These are phyloP conservation scores for Gossypium aridum DNA, from an alignment of 441 rosid genomes.

Conservation along the genomic window DNA sequence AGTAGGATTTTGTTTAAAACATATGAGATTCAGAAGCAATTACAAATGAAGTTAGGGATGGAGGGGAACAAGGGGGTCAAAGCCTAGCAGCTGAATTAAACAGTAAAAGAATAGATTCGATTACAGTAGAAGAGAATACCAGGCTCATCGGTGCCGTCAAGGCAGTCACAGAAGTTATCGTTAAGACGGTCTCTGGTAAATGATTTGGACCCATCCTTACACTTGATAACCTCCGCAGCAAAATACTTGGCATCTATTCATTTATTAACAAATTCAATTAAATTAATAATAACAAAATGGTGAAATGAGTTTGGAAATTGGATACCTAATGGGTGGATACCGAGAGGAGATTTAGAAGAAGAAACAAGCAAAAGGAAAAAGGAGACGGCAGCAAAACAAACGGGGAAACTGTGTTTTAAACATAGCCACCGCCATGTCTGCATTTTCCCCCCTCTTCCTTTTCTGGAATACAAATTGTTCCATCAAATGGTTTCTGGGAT, in stretches of 20 bases:
- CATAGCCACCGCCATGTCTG: background rate
- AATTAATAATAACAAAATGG: background rate
- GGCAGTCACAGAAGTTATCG: constrained; percentile 84
- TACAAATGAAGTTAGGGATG: background rate
- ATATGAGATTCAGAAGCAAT: background rate
- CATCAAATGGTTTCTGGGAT: background rate
- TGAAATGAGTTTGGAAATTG: background rate
- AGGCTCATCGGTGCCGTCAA: constrained; percentile 93
- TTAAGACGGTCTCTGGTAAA: constrained; percentile 72
- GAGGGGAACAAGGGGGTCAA: background rate
- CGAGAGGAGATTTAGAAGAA: constrained; percentile 28
- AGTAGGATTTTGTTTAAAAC: too few species aligned
- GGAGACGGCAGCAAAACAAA: constrained; percentile 7
- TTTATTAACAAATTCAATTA: background rate
- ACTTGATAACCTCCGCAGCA: constrained; percentile 51
- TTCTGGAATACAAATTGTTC: background rate
- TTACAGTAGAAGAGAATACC: constrained; percentile 31
- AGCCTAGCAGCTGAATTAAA: background rate
- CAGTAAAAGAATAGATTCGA: background rate
- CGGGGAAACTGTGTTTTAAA: background rate
- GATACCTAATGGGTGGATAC: constrained; percentile 69
- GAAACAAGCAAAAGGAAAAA: constrained; percentile 15
- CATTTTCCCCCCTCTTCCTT: background rate
- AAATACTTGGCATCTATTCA: constrained; percentile 61
- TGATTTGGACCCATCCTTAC: constrained; percentile 79